Percentiles rank a stretch among this genome's conserved stretches.
Conservation (phyloP, 176 grass and related monocot genomes). For the Bonia amplexicaulis region DNA sequence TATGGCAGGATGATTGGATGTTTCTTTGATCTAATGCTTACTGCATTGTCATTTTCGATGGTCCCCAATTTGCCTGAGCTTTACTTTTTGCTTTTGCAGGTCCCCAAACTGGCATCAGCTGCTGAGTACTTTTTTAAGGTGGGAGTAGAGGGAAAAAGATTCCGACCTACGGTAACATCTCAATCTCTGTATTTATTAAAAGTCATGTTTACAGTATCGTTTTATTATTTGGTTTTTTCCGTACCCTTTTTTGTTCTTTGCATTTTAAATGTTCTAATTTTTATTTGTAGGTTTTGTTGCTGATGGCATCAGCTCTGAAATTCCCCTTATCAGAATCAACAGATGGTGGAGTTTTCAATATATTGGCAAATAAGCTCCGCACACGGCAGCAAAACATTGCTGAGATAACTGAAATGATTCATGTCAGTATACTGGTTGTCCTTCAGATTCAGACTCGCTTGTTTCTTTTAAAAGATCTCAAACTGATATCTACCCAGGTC, state of each 20-base stretch:
- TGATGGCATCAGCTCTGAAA: conserved; percentile 93
- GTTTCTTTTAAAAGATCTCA: neutral
- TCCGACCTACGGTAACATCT: conserved; percentile 79
- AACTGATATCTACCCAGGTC: conserved; percentile 45
- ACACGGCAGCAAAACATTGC: conserved; percentile 74
- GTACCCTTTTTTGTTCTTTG: neutral
- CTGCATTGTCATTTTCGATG: neutral
- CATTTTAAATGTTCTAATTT: conserved; percentile 7
- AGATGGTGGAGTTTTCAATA: conserved; percentile 56
- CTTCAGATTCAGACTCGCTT: conserved; percentile 16
- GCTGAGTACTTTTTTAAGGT: conserved; percentile 92
- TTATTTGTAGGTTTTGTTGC: conserved; percentile 66
- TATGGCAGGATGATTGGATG: neutral
- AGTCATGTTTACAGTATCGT: neutral
- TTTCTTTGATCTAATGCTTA: neutral
- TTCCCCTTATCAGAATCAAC: conserved; percentile 53
- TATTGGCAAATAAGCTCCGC: conserved; percentile 58
- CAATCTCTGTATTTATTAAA: neutral
- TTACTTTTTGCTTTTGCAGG: conserved; percentile 44
- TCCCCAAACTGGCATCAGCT: conserved; percentile 88
- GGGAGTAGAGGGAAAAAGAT: conserved; percentile 91
- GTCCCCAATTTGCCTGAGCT: neutral
- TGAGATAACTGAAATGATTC: conserved; percentile 99
- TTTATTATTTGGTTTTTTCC: neutral
- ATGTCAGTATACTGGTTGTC: conserved; percentile 46